Evolutionary conservation across 805 yeast species (phyloP).

Genomic region (Candida sphagnicola): DNA sequence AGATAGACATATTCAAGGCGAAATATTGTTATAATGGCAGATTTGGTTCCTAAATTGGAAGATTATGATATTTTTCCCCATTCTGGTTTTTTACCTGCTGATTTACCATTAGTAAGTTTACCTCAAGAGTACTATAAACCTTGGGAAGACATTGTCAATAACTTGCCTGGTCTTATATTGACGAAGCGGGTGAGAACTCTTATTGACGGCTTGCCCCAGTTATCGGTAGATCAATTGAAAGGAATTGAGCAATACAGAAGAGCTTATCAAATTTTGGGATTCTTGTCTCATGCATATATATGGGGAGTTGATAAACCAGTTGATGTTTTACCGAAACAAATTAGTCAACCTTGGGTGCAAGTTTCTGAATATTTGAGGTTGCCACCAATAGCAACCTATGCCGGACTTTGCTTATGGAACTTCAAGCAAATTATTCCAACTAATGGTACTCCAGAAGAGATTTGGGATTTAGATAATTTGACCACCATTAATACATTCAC

Average conservation of each 20-base stretch:
- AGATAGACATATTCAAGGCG: too few species aligned
- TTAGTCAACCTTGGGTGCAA: conserved; percentile 67
- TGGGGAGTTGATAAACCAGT: conserved; percentile 73
- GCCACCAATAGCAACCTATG: conserved; percentile 87
- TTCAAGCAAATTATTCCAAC: conserved; percentile 58
- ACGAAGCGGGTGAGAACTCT: conserved; percentile 56
- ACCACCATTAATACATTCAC: conserved; percentile 83
- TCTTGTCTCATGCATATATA: conserved; percentile 82
- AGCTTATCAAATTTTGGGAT: conserved; percentile 77
- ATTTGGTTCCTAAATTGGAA: conserved; percentile 28
- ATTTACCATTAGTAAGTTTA: conserved; percentile 56
- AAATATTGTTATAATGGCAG: conserved; percentile 1
- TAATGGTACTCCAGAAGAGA: conserved; percentile 18
- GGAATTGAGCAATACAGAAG: conserved; percentile 59
- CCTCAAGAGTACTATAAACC: conserved; percentile 61
- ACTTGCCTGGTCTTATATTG: conserved; percentile 70
- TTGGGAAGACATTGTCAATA: conserved; percentile 71
- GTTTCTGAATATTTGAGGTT: conserved; percentile 59
- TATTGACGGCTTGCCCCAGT: conserved; percentile 63
- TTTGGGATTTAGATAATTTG: conserved; percentile 60
- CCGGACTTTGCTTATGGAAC: conserved; percentile 87
- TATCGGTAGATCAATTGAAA: conserved; percentile 44
- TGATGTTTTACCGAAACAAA: conserved; percentile 59
- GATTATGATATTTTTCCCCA: conserved; percentile 67
- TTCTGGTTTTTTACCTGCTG: conserved; percentile 78